Conservation (phyloP, 441 rosid species). For the Biscutella laevigata region DNA sequence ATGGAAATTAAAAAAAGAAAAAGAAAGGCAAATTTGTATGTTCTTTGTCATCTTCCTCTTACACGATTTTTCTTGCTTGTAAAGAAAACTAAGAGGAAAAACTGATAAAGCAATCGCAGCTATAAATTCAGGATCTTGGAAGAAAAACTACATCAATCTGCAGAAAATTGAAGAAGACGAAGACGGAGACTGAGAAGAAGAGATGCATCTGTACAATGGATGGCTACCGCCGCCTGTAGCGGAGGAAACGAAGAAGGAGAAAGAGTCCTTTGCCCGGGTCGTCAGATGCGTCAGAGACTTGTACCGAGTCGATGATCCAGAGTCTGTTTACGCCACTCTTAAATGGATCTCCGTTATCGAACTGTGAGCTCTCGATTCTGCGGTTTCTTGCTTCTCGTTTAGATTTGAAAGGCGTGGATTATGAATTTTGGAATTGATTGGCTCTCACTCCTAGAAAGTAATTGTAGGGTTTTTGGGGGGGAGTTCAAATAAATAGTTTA, state of each 20-base stretch:
- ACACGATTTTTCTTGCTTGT: constrained; percentile 29
- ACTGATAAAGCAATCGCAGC: constrained; percentile 14
- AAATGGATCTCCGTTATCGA: constrained; percentile 90
- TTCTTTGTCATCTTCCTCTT: constrained; percentile 10
- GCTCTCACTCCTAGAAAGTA: not conserved
- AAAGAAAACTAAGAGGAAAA: constrained; percentile 27
- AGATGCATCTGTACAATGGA: constrained; percentile 91
- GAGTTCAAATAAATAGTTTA: not conserved
- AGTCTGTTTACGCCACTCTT: constrained; percentile 81
- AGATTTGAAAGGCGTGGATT: constrained; percentile 6
- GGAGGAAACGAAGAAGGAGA: constrained; percentile 71
- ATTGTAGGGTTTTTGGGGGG: constrained; percentile 10
- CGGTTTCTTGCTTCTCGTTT: not conserved
- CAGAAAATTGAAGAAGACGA: not conserved
- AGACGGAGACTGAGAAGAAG: constrained; percentile 9
- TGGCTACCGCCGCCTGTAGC: constrained; percentile 96
- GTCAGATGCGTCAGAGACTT: constrained; percentile 53
- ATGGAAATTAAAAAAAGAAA: not conserved
- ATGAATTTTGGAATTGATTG: not conserved
- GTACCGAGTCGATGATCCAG: constrained; percentile 71
- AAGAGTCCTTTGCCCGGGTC: constrained; percentile 65
- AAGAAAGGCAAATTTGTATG: not conserved
- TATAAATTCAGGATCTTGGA: constrained; percentile 16
- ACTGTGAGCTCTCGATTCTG: constrained; percentile 44
- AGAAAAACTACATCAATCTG: not conserved